Evolutionary conservation across 441 rosid species (phyloP).

Genomic region (Oxalis stricta): DNA sequence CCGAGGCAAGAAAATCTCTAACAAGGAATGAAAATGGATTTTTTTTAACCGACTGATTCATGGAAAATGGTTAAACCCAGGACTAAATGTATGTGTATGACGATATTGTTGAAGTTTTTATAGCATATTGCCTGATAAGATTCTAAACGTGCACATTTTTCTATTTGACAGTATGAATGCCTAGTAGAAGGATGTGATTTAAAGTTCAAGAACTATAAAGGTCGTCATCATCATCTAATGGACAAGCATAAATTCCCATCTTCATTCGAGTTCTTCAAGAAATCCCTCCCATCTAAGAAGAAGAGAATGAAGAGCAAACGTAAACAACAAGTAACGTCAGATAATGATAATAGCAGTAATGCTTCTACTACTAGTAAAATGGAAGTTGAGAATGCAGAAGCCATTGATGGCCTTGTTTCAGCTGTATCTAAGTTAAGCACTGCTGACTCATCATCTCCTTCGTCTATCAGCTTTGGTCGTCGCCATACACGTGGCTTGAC

Average conservation of each 20-base stretch:
- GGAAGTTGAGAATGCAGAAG: slow-evolving; percentile 70
- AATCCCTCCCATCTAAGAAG: slow-evolving; percentile 55
- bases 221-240: slow-evolving; percentile 67
- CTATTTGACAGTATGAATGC: slow-evolving; percentile 60
- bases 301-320: slow-evolving; percentile 51
- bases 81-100: no score
- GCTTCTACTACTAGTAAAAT: slow-evolving; percentile 33
- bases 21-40: no score
- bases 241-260: slow-evolving; percentile 89
- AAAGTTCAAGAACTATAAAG: slow-evolving; percentile 65
- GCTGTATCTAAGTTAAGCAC: slow-evolving; percentile 74
- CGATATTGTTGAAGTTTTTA: no score
- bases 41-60: no score
- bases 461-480: slow-evolving; percentile 68
- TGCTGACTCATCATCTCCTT: slow-evolving; percentile 58
- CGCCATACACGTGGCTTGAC: slow-evolving; percentile 60
- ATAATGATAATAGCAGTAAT: slow-evolving; percentile 15
- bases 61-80: no score
- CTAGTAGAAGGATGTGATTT: slow-evolving; percentile 82
- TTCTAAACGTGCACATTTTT: not conserved
- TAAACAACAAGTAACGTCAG: no score
- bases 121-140: not conserved
- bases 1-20: no score
- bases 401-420: slow-evolving; percentile 54
- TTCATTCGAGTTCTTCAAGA: slow-evolving; percentile 75